A percentile compares a stretch with the other conserved stretches of the same genome.
Conservation (phyloP, 805 yeast genomes). For the Pichia kluyveri region DNA sequence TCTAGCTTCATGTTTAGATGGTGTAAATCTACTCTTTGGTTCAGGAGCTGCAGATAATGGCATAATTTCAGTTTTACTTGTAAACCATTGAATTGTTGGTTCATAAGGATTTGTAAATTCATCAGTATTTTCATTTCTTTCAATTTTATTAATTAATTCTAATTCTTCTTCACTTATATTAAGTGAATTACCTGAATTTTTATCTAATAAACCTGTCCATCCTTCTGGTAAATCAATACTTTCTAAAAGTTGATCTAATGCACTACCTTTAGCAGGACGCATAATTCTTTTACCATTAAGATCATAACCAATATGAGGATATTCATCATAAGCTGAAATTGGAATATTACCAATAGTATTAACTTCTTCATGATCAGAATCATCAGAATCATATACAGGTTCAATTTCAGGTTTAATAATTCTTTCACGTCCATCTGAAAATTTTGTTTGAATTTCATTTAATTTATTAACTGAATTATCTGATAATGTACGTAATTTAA, state of each 20-base stretch:
- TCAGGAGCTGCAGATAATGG: conserved; percentile 92
- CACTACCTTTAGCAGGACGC: conserved; percentile 98
- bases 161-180: conserved; percentile 82
- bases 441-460: conserved; percentile 36
- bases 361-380: conserved; percentile 67
- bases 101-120: conserved; percentile 81
- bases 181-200: conserved; percentile 76
- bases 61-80: conserved; percentile 74
- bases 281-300: conserved; percentile 96
- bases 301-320: conserved; percentile 95
- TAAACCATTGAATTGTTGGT: conserved; percentile 93
- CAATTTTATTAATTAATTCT: conserved; percentile 79
- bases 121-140: conserved; percentile 75
- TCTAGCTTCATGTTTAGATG: conserved; percentile 95
- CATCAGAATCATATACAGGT: conserved; percentile 93
- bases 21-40: conserved; percentile 94
- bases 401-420: conserved; percentile 80
- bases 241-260: conserved; percentile 83
- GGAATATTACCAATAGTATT: conserved; percentile 95
- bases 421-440: conserved; percentile 75
- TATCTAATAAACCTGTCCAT: conserved; percentile 95
- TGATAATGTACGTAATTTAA: conserved; percentile 42
- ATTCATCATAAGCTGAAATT: conserved; percentile 85
- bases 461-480: conserved; percentile 27
- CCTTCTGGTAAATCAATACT: conserved; percentile 94